Conservation (phyloP, 2,329 filamentous ascomycete genomes). For the Paracoccidioides lutzii region DNA sequence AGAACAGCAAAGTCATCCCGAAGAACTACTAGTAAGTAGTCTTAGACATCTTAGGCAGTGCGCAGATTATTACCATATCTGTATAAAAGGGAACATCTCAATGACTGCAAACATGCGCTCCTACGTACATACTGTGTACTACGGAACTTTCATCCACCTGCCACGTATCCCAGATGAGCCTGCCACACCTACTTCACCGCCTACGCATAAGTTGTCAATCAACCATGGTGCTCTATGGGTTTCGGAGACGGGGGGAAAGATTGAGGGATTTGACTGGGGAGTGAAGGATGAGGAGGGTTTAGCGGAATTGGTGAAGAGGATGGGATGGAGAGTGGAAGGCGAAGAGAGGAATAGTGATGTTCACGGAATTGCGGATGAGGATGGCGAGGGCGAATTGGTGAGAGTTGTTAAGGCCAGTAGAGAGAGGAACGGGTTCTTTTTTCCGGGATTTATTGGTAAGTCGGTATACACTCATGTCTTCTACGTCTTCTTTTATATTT, state of each 20-base stretch:
- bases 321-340: constrained; percentile 20
- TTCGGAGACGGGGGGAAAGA: constrained; percentile 19
- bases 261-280: constrained; percentile 25
- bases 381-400: constrained; percentile 12
- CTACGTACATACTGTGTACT: constrained; percentile 35
- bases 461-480: neutral
- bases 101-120: neutral
- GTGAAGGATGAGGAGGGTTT: constrained; percentile 16
- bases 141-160: constrained; percentile 50
- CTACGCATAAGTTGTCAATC: constrained; percentile 42
- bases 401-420: constrained; percentile 27
- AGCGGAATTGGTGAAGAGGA: constrained; percentile 16
- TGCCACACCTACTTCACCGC: constrained; percentile 35
- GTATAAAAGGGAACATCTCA: no score
- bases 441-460: constrained; percentile 37
- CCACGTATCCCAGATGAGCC: constrained; percentile 35
- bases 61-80: no score
- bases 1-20: no score
- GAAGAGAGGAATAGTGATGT: constrained; percentile 7
- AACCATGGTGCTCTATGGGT: constrained; percentile 35
- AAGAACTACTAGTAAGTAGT: no score
- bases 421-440: constrained; percentile 33
- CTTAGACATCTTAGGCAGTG: no score
- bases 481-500: neutral
- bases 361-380: neutral